Conservation (phyloP, 345 rosid genomes). For the Eutrema yunnanense region DNA sequence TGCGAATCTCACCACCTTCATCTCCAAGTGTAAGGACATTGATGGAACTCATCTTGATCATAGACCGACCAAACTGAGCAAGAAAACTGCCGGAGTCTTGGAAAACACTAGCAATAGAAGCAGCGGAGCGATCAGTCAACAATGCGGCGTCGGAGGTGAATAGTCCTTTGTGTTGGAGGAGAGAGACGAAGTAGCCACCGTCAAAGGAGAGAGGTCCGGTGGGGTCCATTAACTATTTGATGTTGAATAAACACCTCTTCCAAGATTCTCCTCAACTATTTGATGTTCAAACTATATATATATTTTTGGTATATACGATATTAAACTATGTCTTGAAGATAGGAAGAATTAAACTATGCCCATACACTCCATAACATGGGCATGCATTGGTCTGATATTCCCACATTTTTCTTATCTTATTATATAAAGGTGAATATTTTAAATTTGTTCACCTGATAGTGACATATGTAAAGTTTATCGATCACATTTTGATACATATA, state of each 20-base stretch:
- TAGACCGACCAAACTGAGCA: slow-evolving; percentile 39
- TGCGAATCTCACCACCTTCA: slow-evolving; percentile 55
- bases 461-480: no score
- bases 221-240: slow-evolving; percentile 66
- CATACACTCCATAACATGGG: slow-evolving; percentile 18
- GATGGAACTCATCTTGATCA: slow-evolving; percentile 48
- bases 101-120: neutral
- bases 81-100: slow-evolving; percentile 30
- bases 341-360: neutral
- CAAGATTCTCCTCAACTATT: neutral
- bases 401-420: neutral
- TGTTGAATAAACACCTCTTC: neutral
- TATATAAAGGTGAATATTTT: no score
- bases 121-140: slow-evolving; percentile 37
- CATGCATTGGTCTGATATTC: slow-evolving; percentile 15
- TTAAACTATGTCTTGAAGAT: neutral
- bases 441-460: no score
- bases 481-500: no score
- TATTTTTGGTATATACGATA: neutral
- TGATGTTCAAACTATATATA: neutral
- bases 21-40: slow-evolving; percentile 31
- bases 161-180: slow-evolving; percentile 35
- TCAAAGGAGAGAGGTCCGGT: slow-evolving; percentile 38
- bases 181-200: slow-evolving; percentile 34
- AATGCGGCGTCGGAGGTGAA: slow-evolving; percentile 53